Evolutionary conservation across 371 early-diverging fungal species (phyloP).

Genomic region (Parasitella parasitica): DNA sequence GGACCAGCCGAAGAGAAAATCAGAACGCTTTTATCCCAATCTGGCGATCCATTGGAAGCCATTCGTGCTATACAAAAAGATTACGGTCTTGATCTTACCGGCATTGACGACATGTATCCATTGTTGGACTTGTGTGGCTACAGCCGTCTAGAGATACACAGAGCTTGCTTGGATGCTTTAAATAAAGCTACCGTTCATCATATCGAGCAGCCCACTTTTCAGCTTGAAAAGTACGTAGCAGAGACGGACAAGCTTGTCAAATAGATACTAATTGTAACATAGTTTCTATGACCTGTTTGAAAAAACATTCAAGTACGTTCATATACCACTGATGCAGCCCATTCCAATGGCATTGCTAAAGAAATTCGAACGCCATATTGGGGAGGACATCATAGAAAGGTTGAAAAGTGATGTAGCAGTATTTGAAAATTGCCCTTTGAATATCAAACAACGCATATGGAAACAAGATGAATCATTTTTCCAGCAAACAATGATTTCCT

Average conservation of each 20-base stretch:
- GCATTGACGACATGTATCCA: slow-evolving; percentile 57
- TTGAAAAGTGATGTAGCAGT: slow-evolving; percentile 47
- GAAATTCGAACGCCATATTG: slow-evolving; percentile 53
- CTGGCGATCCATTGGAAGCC: slow-evolving; percentile 40
- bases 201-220: slow-evolving; percentile 42
- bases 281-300: slow-evolving; percentile 53
- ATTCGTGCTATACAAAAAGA: slow-evolving; percentile 39
- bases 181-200: slow-evolving; percentile 39
- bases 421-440: slow-evolving; percentile 50
- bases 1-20: slow-evolving; percentile 41
- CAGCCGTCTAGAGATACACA: slow-evolving; percentile 56
- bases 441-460: slow-evolving; percentile 49
- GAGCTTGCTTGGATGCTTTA: slow-evolving; percentile 55
- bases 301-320: slow-evolving; percentile 56
- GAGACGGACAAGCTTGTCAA: neutral
- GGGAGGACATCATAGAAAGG: slow-evolving; percentile 47
- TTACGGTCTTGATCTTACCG: slow-evolving; percentile 49
- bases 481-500: slow-evolving; percentile 35
- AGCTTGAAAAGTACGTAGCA: slow-evolving; percentile 47
- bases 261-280: neutral
- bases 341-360: slow-evolving; percentile 64
- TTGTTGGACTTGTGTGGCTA: slow-evolving; percentile 62
- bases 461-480: slow-evolving; percentile 49
- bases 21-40: slow-evolving; percentile 29
- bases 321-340: slow-evolving; percentile 56